Percentiles rank a stretch among this genome's conserved stretches.
Conservation (phyloP, 768 basidiomycete genomes). For the Boletus subcaerulescens region DNA sequence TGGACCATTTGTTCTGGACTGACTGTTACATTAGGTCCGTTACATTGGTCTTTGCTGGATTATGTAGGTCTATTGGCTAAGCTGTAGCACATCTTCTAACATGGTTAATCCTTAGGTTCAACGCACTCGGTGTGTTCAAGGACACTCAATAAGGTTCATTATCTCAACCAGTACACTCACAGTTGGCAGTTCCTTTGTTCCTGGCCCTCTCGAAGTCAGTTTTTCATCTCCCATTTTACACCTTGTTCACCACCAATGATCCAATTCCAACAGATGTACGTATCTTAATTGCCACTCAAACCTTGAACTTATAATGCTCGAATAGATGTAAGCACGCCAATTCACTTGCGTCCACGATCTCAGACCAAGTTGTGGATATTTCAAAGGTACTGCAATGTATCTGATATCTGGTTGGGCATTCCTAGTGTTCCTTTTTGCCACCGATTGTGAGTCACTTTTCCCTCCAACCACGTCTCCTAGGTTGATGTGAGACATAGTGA, state of each 20-base stretch:
- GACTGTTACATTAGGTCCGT: background rate
- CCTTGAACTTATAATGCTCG: no score
- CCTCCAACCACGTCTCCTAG: background rate
- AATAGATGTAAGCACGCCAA: background rate
- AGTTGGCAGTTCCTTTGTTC: background rate
- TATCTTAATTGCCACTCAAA: no score
- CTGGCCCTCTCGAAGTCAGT: background rate
- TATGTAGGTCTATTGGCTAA: background rate
- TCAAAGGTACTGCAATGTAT: background rate
- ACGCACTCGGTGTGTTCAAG: background rate
- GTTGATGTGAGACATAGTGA: background rate
- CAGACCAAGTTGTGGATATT: no score
- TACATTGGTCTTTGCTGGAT: background rate
- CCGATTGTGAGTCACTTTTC: background rate
- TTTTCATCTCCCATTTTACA: background rate
- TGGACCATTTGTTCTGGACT: background rate
- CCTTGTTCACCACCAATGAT: no score
- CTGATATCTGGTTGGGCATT: rapidly evolving
- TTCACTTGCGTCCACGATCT: no score
- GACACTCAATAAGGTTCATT: no score
- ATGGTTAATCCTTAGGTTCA: background rate
- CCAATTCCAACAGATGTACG: no score
- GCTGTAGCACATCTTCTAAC: background rate
- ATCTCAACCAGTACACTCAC: background rate
- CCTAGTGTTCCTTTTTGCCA: background rate